Evolutionary conservation across 331 rosid genomes (phyloP).

Genomic region (Rhamnella rubrinervis): DNA sequence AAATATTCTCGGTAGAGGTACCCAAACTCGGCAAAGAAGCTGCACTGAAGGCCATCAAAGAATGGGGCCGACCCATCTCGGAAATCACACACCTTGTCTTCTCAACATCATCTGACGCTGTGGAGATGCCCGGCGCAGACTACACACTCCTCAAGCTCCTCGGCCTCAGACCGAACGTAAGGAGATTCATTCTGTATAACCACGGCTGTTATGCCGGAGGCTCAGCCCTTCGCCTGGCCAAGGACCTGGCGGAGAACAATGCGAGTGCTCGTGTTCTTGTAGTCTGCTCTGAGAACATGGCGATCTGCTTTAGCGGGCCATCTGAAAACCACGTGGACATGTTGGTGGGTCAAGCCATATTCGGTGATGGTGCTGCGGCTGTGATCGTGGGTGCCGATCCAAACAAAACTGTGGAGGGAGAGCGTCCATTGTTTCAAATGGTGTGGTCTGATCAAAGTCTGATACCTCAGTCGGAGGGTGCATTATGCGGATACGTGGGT

Average conservation of each 20-base stretch:
- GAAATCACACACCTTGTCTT: neutral
- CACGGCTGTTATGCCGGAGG: neutral
- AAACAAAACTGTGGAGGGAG: too few relatives aligned
- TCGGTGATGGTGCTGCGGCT: neutral
- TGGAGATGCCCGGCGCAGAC: neutral
- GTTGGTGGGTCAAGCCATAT: neutral
- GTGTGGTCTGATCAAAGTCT: neutral
- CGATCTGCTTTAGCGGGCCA: neutral
- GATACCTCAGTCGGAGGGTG: neutral
- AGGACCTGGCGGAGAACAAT: neutral
- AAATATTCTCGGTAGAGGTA: constrained; percentile 22
- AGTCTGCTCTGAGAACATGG: neutral
- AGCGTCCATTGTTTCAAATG: neutral
- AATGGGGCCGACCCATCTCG: neutral
- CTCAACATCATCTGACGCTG: neutral
- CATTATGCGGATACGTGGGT: neutral
- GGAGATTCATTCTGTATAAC: too few relatives aligned
- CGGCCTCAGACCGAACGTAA: neutral
- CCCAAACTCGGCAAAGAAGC: constrained; percentile 38
- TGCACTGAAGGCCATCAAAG: neutral
- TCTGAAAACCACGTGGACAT: neutral
- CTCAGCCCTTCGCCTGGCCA: neutral
- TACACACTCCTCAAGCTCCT: neutral
- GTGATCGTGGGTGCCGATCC: neutral
- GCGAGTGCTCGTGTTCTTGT: neutral